Evolutionary conservation across 2,329 filamentous ascomycete species (phyloP).

Genomic region (Arthrocladium fulminans): DNA sequence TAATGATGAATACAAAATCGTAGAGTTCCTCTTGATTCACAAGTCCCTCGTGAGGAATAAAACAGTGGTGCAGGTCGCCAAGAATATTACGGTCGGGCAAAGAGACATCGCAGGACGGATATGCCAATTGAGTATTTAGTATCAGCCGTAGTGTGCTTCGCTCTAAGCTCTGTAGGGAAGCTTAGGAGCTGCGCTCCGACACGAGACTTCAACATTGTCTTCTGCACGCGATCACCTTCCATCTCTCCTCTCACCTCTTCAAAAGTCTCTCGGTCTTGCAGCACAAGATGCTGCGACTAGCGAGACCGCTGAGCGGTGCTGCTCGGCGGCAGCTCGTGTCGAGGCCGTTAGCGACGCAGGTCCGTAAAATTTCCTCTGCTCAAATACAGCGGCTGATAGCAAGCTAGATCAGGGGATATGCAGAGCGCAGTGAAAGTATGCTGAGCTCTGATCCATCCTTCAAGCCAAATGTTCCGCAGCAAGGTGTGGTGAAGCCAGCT

Average conservation of each 20-base stretch:
- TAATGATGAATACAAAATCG: too few relatives aligned
- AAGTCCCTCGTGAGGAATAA: too few relatives aligned
- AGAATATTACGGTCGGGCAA: neutral
- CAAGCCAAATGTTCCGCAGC: constrained; percentile 6
- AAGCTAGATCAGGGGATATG: constrained; percentile 18
- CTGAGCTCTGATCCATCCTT: constrained; percentile 21
- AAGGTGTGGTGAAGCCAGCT: constrained; percentile 16
- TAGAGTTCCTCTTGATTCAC: too few relatives aligned
- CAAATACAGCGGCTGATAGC: constrained; percentile 12
- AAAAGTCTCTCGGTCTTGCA: constrained; percentile 6
- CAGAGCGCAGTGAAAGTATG: constrained; percentile 18
- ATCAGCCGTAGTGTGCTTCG: neutral
- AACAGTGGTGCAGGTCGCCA: too few relatives aligned
- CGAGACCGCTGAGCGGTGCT: constrained; percentile 15
- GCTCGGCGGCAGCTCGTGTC: constrained; percentile 19
- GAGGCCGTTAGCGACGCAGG: constrained; percentile 16
- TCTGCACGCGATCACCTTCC: constrained; percentile 3
- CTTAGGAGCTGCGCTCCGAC: constrained; percentile 5
- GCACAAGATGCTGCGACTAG: constrained; percentile 21
- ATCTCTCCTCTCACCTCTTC: neutral
- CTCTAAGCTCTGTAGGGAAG: neutral
- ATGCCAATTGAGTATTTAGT: neutral
- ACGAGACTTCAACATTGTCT: neutral
- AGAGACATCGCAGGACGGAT: neutral
- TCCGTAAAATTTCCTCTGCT: constrained; percentile 10